phyloP scores from a whole-genome alignment of 345 rosid genomes.

The Eucalyptus viminalis region DNA sequence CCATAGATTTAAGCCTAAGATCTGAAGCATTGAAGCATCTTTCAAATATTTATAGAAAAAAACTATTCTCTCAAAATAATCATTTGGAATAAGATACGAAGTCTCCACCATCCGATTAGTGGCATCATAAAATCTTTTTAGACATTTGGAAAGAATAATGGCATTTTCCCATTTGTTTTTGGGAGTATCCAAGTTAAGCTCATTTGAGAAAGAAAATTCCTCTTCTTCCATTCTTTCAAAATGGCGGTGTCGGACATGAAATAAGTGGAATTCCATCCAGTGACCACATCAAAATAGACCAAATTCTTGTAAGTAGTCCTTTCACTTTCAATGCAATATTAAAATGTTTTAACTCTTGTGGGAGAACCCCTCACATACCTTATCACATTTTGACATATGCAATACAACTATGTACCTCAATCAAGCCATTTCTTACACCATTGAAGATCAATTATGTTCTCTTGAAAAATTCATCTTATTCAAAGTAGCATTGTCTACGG shows the following conservation, averaged over 20 bases:
- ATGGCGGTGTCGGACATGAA: fast-evolving
- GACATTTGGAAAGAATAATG: neutral
- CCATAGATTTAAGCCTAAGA: neutral
- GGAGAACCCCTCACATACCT: neutral
- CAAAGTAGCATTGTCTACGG: neutral
- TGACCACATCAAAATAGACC: too few species aligned
- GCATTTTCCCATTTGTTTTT: neutral
- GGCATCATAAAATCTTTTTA: neutral
- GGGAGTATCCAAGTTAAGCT: neutral
- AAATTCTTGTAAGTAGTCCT: neutral
- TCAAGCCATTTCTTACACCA: neutral
- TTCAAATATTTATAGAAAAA: neutral
- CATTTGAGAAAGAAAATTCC: neutral
- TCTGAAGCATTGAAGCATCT: neutral
- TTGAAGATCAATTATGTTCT: too few species aligned
- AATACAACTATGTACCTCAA: fast-evolving
- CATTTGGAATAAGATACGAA: neutral
- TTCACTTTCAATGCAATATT: neutral
- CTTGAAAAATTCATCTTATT: too few species aligned
- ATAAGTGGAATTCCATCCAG: neutral
- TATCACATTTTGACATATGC: neutral
- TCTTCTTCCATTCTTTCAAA: neutral
- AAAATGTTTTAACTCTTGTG: neutral
- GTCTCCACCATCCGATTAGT: fast-evolving
- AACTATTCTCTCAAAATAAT: neutral